A percentile compares a stretch with the other conserved stretches of the same genome.
Conservation (phyloP, 1,284 basidiomycete species). For the Cutaneotrichosporon sp. region DNA sequence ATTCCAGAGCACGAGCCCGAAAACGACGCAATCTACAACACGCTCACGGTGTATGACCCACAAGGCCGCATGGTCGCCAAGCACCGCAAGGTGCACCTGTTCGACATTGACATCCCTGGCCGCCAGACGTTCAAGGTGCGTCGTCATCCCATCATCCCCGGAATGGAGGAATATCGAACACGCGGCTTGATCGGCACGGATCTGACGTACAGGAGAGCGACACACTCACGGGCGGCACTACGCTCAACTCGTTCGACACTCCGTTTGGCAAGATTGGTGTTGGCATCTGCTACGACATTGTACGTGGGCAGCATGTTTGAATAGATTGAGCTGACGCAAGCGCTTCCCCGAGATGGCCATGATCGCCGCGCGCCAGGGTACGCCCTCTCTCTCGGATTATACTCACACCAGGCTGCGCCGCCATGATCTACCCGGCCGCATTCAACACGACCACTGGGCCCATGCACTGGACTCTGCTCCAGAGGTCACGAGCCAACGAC, state of each 20-base stretch:
- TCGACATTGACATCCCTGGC: constrained; percentile 97
- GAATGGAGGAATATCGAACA: neutral
- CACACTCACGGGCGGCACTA: constrained; percentile 76
- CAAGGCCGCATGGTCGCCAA: constrained; percentile 79
- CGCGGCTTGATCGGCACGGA: constrained; percentile 6
- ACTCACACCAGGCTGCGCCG: constrained; percentile 67
- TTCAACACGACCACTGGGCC: constrained; percentile 81
- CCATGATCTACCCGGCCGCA: constrained; percentile 78
- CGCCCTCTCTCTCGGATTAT: constrained; percentile 18
- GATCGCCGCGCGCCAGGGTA: constrained; percentile 83
- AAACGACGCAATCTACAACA: constrained; percentile 80
- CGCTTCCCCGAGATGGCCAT: constrained; percentile 94
- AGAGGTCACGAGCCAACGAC: constrained; percentile 84
- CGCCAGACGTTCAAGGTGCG: constrained; percentile 90
- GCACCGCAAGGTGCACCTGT: constrained; percentile 93
- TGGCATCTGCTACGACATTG: constrained; percentile 58
- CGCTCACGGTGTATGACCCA: constrained; percentile 85
- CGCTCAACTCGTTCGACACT: constrained; percentile 82
- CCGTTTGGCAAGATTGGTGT: constrained; percentile 57
- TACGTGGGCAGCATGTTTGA: constrained; percentile 23
- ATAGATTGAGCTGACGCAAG: constrained; percentile 22
- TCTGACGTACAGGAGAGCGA: constrained; percentile 74
- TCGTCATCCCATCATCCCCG: neutral
- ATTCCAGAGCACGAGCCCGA: constrained; percentile 75
- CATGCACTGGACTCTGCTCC: constrained; percentile 92